phyloP scores from a whole-genome alignment of 768 basidiomycete species.

The Mycena vulgaris region DNA sequence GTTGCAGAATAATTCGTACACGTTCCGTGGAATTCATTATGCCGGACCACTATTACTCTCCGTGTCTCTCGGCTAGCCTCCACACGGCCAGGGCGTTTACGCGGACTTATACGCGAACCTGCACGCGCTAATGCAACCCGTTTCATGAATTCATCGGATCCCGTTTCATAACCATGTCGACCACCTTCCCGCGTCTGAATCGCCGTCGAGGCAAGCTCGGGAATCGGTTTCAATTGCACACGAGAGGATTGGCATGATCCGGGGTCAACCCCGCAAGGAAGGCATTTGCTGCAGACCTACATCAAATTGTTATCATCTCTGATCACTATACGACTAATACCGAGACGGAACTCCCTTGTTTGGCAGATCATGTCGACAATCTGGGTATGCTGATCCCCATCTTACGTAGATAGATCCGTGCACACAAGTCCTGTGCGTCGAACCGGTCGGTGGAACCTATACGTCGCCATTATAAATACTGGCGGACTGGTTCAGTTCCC shows the following conservation, averaged over 20 bases:
- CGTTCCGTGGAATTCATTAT: constrained; percentile 19
- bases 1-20: constrained; percentile 17
- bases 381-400: constrained; percentile 24
- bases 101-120: neutral
- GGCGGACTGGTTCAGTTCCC: constrained; percentile 36
- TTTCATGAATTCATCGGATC: neutral
- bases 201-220: too few relatives aligned
- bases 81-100: neutral
- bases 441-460: constrained; percentile 25
- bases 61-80: neutral
- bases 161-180: constrained; percentile 19
- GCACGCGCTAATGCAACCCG: neutral
- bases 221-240: neutral
- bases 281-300: neutral
- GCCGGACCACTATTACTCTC: constrained; percentile 10
- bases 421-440: neutral
- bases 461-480: constrained; percentile 35
- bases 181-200: too few relatives aligned
- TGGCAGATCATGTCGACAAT: constrained; percentile 38
- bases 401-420: constrained; percentile 30
- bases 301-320: neutral
- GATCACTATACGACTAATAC: neutral
- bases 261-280: constrained; percentile 12
- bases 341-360: constrained; percentile 22
- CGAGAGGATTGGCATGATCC: constrained; percentile 26